Base-by-base conservation (phyloP, 2,329 filamentous ascomycete genomes). In the Grosmannia serpens region DNA sequence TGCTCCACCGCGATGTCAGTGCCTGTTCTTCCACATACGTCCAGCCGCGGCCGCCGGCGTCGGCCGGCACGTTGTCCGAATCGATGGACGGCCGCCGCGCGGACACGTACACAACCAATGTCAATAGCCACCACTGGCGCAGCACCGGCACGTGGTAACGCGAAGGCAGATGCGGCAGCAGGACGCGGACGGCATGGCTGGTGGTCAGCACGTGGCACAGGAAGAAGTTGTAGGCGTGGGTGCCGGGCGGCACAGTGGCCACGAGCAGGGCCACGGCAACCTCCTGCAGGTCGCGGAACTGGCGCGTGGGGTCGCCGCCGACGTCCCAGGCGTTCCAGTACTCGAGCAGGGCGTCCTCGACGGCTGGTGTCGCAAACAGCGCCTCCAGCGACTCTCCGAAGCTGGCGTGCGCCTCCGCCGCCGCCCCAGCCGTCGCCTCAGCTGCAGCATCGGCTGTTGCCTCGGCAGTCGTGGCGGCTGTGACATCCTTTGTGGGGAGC, bases 301-400 rank as follows among this genome's bases (percentile, higher is more conserved):
- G 86, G 63, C 80, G 77, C n/a, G 78, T 77, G 1, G 88, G 86
- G 61, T 91, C 78, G 10, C 26, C 26, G 3, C 78, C 55, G 31
- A 95, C 77, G 11, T 49, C 24, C 91, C 91, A 96, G 3, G 87
- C 85, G 64, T 95, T 94, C 89, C 91, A 97, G 74, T 97, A 89
- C 64, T 95, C 87, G 52, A 96, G 71, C 20, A 96, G 75, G 0
- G 85, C 77, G 17, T 80, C 77, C 66, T 92, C 87, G 52, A 58
- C 49, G 2, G 55, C 58, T 56, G 87, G 81, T 60, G 87, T 91
- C 65, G 0, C 76, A 15, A 57, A 57, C 33, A 57, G 33, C 11
- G 55, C 35, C 24, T 33, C 33, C 7, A 57, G 44, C 11, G 8
- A 15, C 11, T 11, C 78, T 63, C 90, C 80, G 60, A 97, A 86